Evolutionary conservation across 148 eudicot genomes (phyloP).

Genomic region (Rhododendron griersonianum): DNA sequence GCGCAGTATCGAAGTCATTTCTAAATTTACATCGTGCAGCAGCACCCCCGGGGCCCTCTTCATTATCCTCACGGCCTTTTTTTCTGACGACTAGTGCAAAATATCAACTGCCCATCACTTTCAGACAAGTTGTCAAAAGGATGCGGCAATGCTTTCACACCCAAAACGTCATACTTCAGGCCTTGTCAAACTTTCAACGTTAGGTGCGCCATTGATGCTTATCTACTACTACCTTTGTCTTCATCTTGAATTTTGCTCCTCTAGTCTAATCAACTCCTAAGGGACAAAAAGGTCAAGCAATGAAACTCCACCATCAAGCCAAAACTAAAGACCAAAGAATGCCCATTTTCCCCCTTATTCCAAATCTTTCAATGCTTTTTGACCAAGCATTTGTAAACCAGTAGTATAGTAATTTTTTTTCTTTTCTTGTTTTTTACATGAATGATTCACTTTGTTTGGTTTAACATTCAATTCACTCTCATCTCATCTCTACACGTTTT

Average conservation of each 20-base stretch:
- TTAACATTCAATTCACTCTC: no score
- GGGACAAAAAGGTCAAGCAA: neutral
- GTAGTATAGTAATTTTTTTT: neutral
- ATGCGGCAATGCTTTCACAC: neutral
- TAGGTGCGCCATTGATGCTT: neutral
- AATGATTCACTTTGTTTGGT: no score
- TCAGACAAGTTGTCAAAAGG: neutral
- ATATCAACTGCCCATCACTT: neutral
- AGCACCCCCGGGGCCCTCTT: no score
- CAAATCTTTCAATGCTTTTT: neutral
- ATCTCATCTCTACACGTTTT: no score
- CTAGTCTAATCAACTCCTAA: neutral
- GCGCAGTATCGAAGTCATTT: neutral
- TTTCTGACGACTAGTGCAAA: neutral
- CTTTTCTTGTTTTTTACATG: neutral
- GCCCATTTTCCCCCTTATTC: neutral
- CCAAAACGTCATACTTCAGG: neutral
- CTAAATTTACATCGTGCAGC: no score
- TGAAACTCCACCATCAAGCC: neutral
- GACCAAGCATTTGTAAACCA: neutral
- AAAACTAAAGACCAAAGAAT: neutral
- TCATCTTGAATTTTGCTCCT: neutral
- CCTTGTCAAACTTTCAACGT: neutral
- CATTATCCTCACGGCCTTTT: neutral
- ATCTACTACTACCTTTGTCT: neutral